These are phyloP conservation scores for Phlegmacium glaucopus DNA, from an alignment of 768 basidiomycete species.

Conservation along the genomic window DNA sequence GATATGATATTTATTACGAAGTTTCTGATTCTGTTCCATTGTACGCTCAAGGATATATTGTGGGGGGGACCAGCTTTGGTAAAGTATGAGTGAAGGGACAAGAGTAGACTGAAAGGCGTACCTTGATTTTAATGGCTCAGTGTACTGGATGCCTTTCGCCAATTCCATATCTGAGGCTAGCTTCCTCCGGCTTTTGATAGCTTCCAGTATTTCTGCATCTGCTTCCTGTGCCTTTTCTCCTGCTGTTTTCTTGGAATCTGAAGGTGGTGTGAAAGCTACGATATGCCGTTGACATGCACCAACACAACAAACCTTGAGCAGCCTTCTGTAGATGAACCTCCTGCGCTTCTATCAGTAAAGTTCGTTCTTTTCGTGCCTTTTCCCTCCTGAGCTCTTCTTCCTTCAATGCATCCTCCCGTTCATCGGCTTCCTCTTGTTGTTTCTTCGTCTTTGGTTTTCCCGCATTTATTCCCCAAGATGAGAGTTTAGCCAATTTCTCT, in stretches of 20 bases:
- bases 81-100: slow-evolving; percentile 4
- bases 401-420: slow-evolving; percentile 68
- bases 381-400: slow-evolving; percentile 79
- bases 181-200: slow-evolving; percentile 87
- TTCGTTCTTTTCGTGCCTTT: slow-evolving; percentile 78
- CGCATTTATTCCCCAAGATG: slow-evolving; percentile 53
- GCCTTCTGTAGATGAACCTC: slow-evolving; percentile 88
- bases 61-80: slow-evolving; percentile 81
- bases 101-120: slow-evolving; percentile 24
- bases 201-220: slow-evolving; percentile 88
- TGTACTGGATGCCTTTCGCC: slow-evolving; percentile 90
- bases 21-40: slow-evolving; percentile 62
- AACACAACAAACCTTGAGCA: slow-evolving; percentile 57
- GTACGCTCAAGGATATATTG: slow-evolving; percentile 71
- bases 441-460: slow-evolving; percentile 48
- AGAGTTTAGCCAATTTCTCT: slow-evolving; percentile 74
- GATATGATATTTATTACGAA: slow-evolving; percentile 92
- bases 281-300: neutral
- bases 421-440: slow-evolving; percentile 61
- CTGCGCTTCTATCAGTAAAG: slow-evolving; percentile 88
- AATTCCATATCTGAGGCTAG: slow-evolving; percentile 91
- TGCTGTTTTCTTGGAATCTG: slow-evolving; percentile 84
- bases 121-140: slow-evolving; percentile 82
- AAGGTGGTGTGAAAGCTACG: slow-evolving; percentile 3
- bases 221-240: slow-evolving; percentile 83